phyloP scores from a whole-genome alignment of 495 filamentous ascomycete genomes.

The Talaromyces proteolyticus region DNA sequence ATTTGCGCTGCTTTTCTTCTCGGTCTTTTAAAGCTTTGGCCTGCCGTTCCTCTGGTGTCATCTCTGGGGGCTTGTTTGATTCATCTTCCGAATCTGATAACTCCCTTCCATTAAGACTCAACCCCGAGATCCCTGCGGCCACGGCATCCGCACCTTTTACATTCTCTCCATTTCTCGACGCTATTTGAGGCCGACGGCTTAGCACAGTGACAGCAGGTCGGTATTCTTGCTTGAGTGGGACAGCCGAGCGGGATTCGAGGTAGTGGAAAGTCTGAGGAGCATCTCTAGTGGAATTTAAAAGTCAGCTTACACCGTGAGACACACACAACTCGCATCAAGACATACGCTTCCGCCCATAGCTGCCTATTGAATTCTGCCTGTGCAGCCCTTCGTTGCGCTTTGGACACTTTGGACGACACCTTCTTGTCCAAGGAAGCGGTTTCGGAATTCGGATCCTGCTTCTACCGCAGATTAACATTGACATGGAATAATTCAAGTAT shows the following conservation, averaged over 20 bases:
- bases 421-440: conserved; percentile 37
- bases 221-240: conserved; percentile 74
- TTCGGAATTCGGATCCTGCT: conserved; percentile 31
- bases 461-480: background rate
- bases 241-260: conserved; percentile 56
- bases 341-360: conserved; percentile 85
- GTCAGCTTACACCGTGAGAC: too few relatives aligned
- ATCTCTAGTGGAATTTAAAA: conserved; percentile 42
- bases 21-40: conserved; percentile 66
- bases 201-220: conserved; percentile 78
- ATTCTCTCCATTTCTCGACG: background rate
- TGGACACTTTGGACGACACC: conserved; percentile 52
- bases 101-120: conserved; percentile 49
- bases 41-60: conserved; percentile 65
- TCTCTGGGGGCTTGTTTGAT: conserved; percentile 44
- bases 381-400: conserved; percentile 70
- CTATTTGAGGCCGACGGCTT: conserved; percentile 66
- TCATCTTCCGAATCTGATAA: conserved; percentile 55
- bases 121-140: conserved; percentile 50
- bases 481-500: background rate
- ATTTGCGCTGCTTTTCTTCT: conserved; percentile 84
- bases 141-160: conserved; percentile 40
- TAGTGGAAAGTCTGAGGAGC: conserved; percentile 65
- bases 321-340: too few relatives aligned
- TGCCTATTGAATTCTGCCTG: conserved; percentile 77